Evolutionary conservation across 768 basidiomycete genomes (phyloP), one percentile per base, ranked within the genome.

Genomic region (Tremella fuciformis): DNA sequence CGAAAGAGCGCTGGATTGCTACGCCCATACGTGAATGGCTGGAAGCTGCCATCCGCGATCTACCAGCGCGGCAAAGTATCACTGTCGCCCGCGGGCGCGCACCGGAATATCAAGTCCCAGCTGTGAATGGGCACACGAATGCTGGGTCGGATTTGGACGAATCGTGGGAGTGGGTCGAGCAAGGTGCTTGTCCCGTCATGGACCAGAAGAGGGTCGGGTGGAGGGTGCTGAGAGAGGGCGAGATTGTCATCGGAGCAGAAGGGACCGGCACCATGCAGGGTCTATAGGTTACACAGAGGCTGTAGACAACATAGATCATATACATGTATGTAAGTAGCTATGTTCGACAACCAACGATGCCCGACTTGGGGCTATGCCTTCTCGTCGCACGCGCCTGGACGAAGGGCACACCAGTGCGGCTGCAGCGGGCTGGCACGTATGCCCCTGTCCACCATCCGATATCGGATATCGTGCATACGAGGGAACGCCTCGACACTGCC

Each of bases 321-420:
- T n/a, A 46, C 42, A 46, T 46, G 42, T 18, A n/a, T n/a, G n/a
- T n/a, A n/a, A n/a, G n/a, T n/a, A n/a, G n/a, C n/a, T n/a, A n/a
- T n/a, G n/a, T n/a, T n/a, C n/a, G n/a, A n/a, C n/a, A n/a, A n/a
- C n/a, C n/a, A n/a, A n/a, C n/a, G n/a, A n/a, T n/a, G n/a, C n/a
- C n/a, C n/a, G n/a, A n/a, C n/a, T n/a, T n/a, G n/a, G n/a, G 29
- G 4, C 29, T 34, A 34, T 34, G 29, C 4, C 11, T 11, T 34
- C 29, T 34, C 42, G 26, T 50, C 19, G n/a, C 53, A 63, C 66
- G 40, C 76, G 21, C 82, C 82, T 3, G 85, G 84, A 13, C 85
- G 77, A 34, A 88, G 67, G 3, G 85, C 86, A 77, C 87, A 88
- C 84, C 85, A 88, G 50, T 83, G 73, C 0, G 88, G 87, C 74